Conservation (phyloP, 371 early-diverging fungal species). For the Coemansia sp. region DNA sequence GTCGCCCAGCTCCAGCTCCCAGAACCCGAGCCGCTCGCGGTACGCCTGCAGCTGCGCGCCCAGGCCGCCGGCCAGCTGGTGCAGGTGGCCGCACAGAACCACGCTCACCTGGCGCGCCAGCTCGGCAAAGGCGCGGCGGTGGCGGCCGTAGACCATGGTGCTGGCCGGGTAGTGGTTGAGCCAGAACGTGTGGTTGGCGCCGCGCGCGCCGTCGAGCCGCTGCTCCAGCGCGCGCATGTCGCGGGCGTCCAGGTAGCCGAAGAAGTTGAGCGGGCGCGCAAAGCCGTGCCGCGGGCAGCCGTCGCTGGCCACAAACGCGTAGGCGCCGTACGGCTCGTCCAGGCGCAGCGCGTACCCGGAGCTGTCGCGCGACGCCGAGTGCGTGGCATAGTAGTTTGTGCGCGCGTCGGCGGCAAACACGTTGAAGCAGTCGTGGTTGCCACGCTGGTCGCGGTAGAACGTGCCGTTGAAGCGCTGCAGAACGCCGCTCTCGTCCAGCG, state of each 20-base stretch:
- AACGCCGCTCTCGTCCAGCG: slow-evolving; percentile 54
- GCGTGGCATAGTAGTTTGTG: slow-evolving; percentile 63
- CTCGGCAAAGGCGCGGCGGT: slow-evolving; percentile 62
- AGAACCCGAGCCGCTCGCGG: slow-evolving; percentile 59
- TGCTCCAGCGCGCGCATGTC: slow-evolving; percentile 73
- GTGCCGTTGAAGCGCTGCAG: slow-evolving; percentile 41
- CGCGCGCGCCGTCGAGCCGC: slow-evolving; percentile 46
- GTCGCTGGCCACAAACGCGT: slow-evolving; percentile 83
- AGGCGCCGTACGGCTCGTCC: slow-evolving; percentile 64
- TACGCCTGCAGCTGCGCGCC: slow-evolving; percentile 67
- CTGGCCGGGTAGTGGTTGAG: slow-evolving; percentile 82
- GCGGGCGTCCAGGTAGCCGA: slow-evolving; percentile 73
- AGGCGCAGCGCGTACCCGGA: slow-evolving; percentile 67
- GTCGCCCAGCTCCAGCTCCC: slow-evolving; percentile 86
- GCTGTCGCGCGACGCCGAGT: slow-evolving; percentile 57
- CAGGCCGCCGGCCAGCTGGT: slow-evolving; percentile 68
- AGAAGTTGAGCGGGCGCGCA: slow-evolving; percentile 86
- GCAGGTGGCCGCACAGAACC: slow-evolving; percentile 87
- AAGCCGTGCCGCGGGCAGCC: slow-evolving; percentile 82
- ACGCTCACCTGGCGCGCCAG: slow-evolving; percentile 65
- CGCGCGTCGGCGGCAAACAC: slow-evolving; percentile 64
- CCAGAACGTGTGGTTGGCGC: slow-evolving; percentile 52
- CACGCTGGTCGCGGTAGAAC: slow-evolving; percentile 86
- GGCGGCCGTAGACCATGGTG: slow-evolving; percentile 69
- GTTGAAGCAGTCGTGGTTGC: slow-evolving; percentile 86